A percentile compares a stretch with the other conserved stretches of the same genome.
Conservation (phyloP, 805 yeast genomes). For the Spathaspora arborariae region DNA sequence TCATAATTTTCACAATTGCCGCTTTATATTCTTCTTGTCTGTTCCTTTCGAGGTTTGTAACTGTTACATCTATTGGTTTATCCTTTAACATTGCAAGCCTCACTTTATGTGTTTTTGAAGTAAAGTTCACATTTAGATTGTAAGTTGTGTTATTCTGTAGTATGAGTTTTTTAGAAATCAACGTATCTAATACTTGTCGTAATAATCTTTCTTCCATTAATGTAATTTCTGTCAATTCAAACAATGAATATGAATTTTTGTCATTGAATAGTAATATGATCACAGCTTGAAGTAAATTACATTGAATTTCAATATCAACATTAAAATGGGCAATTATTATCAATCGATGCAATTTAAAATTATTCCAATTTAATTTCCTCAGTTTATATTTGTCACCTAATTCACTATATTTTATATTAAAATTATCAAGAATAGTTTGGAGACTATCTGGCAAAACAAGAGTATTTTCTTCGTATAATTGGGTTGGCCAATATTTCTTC, state of each 20-base stretch:
- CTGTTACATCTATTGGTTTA: conserved; percentile 7
- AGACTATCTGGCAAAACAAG: conserved; percentile 20
- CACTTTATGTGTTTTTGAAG: conserved; percentile 24
- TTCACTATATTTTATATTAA: conserved; percentile 17
- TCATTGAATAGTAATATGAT: conserved; percentile 37
- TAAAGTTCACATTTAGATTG: conserved; percentile 25
- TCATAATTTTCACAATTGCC: conserved; percentile 29
- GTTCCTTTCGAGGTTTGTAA: conserved; percentile 10
- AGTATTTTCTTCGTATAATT: conserved; percentile 20
- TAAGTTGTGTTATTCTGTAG: conserved; percentile 7
- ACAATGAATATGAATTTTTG: conserved; percentile 13
- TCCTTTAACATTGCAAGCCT: conserved; percentile 28
- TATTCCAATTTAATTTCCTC: conserved; percentile 39
- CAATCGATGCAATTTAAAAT: conserved; percentile 39
- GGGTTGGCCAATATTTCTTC: conserved; percentile 38
- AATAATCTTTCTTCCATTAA: conserved; percentile 32
- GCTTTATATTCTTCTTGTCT: conserved; percentile 28
- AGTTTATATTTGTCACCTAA: conserved; percentile 18
- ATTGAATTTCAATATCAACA: conserved; percentile 28
- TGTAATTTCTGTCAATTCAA: conserved; percentile 21
- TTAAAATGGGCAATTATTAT: conserved; percentile 28
- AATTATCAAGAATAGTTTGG: conserved; percentile 14
- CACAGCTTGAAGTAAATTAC: conserved; percentile 44
- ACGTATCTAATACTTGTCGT: conserved; percentile 23
- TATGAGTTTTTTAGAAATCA: conserved; percentile 22